A percentile compares a stretch with the other conserved stretches of the same genome.
Evolutionary conservation across 192 early-diverging fungal species (phyloP).

Genomic region (Podila clonocystis): DNA sequence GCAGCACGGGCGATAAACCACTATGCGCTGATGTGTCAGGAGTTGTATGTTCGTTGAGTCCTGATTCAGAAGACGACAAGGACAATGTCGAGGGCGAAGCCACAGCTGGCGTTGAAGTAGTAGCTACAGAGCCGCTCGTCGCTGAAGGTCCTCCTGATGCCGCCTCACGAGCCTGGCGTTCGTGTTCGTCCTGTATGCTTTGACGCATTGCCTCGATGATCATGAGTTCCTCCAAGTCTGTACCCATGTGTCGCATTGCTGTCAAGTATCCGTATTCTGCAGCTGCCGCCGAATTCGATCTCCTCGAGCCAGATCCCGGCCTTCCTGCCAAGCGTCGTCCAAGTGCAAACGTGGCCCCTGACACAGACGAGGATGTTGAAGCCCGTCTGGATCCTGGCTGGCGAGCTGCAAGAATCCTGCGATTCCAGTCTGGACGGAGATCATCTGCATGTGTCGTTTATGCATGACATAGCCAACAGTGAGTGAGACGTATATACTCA

Average conservation of each 20-base stretch:
- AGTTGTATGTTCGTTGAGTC: not conserved
- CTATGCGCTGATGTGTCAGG: not conserved
- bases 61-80: not conserved
- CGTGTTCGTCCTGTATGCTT: conserved; percentile 73
- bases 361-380: conserved; percentile 44
- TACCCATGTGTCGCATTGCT: conserved; percentile 80
- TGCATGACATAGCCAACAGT: not conserved
- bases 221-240: conserved; percentile 92
- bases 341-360: conserved; percentile 37
- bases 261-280: conserved; percentile 63
- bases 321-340: conserved; percentile 38
- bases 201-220: conserved; percentile 90
- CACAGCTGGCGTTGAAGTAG: not conserved
- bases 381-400: conserved; percentile 52
- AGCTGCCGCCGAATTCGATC: conserved; percentile 50
- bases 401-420: conserved; percentile 48
- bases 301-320: conserved; percentile 27
- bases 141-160: conserved; percentile 8
- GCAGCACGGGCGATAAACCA: not conserved
- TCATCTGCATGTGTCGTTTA: conserved; percentile 63
- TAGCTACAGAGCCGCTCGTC: not conserved
- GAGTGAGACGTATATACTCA: not conserved
- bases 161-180: conserved; percentile 54
- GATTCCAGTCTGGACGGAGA: conserved; percentile 75
- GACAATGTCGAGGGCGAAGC: not conserved